Evolutionary conservation across 306 rosid species (phyloP), one percentile per base, ranked within the genome.

Genomic region (Lupinus albus): DNA sequence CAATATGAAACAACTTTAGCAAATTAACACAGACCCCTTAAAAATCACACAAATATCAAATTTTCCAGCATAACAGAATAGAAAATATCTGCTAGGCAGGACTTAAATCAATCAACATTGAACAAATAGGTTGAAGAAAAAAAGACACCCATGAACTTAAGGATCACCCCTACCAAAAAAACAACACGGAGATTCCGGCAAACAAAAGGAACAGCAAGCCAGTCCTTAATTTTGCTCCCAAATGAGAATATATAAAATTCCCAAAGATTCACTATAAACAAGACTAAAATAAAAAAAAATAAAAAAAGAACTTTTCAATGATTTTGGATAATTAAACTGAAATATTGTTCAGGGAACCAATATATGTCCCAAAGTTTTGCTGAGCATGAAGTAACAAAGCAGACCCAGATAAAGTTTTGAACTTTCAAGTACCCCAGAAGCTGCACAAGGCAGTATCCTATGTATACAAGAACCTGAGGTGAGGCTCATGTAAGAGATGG

Each of bases 341-440:
- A 64, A 72, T 10, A 36, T 5, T 35, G 20, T 28, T 61, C 32
- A 32, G 35, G 60, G 67, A 60, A 78, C 60, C 75, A 81, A 45
- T 47, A 55, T 11, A 50, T 46, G 36, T 25, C 48, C 74, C 69
- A 73, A 73, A 64, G 79, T 64, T 61, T 5, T 46, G 47, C 69
- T 65, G 65, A 64, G 13, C 71, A 25, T 25, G 66, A 78, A 74
- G 65, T 0, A 39, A 47, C 51, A 60, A 20, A 65, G 46, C 78
- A 78, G 64, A 49, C 52, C 44, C 68, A 73, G 72, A 60, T 70
- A 58, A 52, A 75, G 64, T 16, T 60, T 20, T 15, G 56, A 75
- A 74, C 32, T 47, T 45, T 74, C 45, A 70, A 48, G 62, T 65
- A 33, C 65, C 76, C 50, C 36, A 35, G 20, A 39, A 70, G 58